Conservation (phyloP, 2,329 filamentous ascomycete genomes). For the Acrocalymma vagum region DNA sequence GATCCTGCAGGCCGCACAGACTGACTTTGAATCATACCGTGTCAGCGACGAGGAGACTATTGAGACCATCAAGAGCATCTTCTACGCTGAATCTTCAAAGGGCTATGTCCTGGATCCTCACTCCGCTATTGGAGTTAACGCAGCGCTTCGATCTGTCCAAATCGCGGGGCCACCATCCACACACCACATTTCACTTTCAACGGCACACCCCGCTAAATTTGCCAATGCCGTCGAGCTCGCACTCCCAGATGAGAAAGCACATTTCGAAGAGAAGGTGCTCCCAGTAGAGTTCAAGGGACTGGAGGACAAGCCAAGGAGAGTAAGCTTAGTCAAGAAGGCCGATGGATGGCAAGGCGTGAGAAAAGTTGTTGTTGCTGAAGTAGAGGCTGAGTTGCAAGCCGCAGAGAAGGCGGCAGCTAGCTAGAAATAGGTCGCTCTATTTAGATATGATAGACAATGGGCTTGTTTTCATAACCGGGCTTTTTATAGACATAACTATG, state of each 20-base stretch:
- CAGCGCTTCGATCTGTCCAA: conserved; percentile 72
- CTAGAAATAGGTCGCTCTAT: conserved; percentile 1
- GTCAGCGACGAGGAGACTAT: conserved; percentile 64
- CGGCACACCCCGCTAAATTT: conserved; percentile 97
- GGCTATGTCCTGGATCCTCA: conserved; percentile 91
- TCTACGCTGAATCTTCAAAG: conserved; percentile 57
- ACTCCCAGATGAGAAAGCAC: conserved; percentile 73
- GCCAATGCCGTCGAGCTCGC: conserved; percentile 83
- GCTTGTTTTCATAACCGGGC: too few species aligned
- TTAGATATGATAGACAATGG: too few species aligned
- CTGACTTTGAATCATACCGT: conserved; percentile 82
- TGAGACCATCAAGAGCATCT: conserved; percentile 55
- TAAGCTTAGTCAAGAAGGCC: conserved; percentile 71
- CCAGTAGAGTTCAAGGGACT: conserved; percentile 84
- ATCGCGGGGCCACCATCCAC: conserved; percentile 58
- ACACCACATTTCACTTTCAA: conserved; percentile 84
- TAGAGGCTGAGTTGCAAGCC: conserved; percentile 58
- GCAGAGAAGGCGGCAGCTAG: conserved; percentile 34
- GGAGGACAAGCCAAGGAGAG: conserved; percentile 76
- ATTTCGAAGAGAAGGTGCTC: conserved; percentile 80
- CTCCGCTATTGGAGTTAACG: conserved; percentile 85
- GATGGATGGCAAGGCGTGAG: conserved; percentile 77
- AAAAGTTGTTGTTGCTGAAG: conserved; percentile 77
- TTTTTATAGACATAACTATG: too few species aligned
- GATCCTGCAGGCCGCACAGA: conserved; percentile 74